phyloP scores from a whole-genome alignment of 768 basidiomycete genomes.

The Crassisporium funariophilum region DNA sequence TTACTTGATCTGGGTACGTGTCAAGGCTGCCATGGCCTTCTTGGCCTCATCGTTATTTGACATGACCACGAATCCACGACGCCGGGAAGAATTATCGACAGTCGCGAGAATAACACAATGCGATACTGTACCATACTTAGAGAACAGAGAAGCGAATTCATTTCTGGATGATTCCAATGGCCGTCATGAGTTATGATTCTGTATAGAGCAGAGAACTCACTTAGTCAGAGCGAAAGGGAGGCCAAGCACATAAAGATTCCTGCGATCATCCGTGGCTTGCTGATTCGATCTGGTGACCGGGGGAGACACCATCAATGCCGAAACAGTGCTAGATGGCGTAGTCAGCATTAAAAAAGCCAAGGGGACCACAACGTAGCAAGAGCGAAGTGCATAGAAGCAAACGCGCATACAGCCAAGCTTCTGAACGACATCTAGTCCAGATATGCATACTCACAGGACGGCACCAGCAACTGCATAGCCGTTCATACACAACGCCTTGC shows the following conservation, averaged over 20 bases:
- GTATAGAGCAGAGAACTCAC: constrained; percentile 34
- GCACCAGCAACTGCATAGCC: constrained; percentile 58
- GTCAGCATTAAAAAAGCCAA: constrained; percentile 7
- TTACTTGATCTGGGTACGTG: constrained; percentile 72
- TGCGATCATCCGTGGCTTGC: constrained; percentile 51
- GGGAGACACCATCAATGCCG: constrained; percentile 29
- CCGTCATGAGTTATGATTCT: not conserved
- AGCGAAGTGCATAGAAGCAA: not conserved
- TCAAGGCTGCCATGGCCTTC: constrained; percentile 63
- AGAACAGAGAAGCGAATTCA: constrained; percentile 65
- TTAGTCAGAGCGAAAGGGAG: constrained; percentile 81
- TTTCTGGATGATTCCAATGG: constrained; percentile 38
- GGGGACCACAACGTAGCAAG: not conserved
- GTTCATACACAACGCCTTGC: constrained; percentile 70
- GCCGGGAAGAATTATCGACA: constrained; percentile 79
- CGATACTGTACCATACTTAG: constrained; percentile 63
- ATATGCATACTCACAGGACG: constrained; percentile 48
- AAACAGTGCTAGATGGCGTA: constrained; percentile 35
- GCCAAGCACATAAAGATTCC: constrained; percentile 85
- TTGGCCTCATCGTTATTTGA: constrained; percentile 71
- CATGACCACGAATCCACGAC: constrained; percentile 86
- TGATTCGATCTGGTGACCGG: constrained; percentile 22
- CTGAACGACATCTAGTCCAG: constrained; percentile 1
- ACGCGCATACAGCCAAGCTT: constrained; percentile 17
- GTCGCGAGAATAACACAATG: constrained; percentile 85